Evolutionary conservation across 139 green algal genomes (phyloP).

Genomic region (Medakamo hakoo): DNA sequence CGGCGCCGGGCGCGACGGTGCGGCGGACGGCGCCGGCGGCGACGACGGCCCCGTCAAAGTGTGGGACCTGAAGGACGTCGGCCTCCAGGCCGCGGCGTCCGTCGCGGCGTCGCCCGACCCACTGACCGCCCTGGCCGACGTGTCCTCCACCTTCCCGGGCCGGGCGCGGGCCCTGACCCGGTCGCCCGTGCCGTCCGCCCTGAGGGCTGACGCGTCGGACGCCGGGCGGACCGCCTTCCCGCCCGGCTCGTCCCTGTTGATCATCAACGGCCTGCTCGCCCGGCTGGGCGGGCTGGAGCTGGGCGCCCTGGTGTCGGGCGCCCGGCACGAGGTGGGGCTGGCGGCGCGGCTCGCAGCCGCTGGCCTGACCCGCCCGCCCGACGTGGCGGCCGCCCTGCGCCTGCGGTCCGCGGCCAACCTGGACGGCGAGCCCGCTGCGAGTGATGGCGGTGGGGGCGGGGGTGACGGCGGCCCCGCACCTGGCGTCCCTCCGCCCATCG

Average conservation of each 20-base stretch:
- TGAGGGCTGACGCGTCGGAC: slow-evolving; percentile 18
- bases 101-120: slow-evolving; percentile 42
- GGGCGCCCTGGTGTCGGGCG: slow-evolving; percentile 29
- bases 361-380: slow-evolving; percentile 16
- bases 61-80: slow-evolving; percentile 59
- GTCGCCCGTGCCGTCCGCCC: slow-evolving; percentile 12
- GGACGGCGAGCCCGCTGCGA: too few species aligned
- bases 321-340: slow-evolving; percentile 34
- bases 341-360: slow-evolving; percentile 19
- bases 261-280: slow-evolving; percentile 59
- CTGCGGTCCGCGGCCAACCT: background rate
- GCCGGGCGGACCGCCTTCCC: slow-evolving; percentile 12
- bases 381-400: slow-evolving; percentile 10
- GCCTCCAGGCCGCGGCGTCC: slow-evolving; percentile 65
- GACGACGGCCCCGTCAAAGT: slow-evolving; percentile 43
- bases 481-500: too few species aligned
- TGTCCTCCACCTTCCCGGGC: slow-evolving; percentile 74
- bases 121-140: slow-evolving; percentile 50
- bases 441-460: background rate
- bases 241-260: slow-evolving; percentile 35
- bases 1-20: slow-evolving; percentile 33
- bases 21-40: slow-evolving; percentile 30
- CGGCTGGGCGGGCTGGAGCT: slow-evolving; percentile 46
- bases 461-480: background rate
- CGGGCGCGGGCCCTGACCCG: slow-evolving; percentile 50